A percentile compares a stretch with the other conserved stretches of the same genome.
Evolutionary conservation across 345 rosid species (phyloP).

Genomic region (Ceriops tagal): DNA sequence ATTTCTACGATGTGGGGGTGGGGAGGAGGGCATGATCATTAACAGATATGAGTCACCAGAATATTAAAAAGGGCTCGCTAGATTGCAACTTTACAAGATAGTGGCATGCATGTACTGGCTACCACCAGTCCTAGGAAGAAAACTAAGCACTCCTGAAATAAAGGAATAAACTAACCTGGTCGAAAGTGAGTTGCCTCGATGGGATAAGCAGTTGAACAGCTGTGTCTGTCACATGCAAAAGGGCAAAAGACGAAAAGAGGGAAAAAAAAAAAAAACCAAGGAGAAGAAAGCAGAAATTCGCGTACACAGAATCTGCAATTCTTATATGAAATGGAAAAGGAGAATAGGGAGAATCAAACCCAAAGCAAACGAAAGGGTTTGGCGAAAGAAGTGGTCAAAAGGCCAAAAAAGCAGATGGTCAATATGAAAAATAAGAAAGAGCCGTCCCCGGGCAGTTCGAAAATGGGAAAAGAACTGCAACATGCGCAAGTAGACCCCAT

Average conservation of each 20-base stretch:
- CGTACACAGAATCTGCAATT: constrained; percentile 1
- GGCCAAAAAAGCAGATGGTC: neutral
- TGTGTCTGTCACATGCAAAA: constrained; percentile 45
- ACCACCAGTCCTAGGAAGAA: neutral
- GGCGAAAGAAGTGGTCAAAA: constrained; percentile 24
- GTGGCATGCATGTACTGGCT: no score
- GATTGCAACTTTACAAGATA: no score
- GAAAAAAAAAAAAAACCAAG: no score
- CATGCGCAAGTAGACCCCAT: neutral
- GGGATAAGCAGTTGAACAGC: constrained; percentile 24
- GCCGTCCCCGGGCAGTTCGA: neutral
- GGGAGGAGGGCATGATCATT: constrained; percentile 7
- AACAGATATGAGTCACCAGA: constrained; percentile 14
- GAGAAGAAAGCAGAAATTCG: neutral
- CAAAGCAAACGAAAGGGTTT: neutral
- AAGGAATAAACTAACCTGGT: constrained; percentile 24
- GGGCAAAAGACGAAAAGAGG: neutral
- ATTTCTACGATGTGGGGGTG: constrained; percentile 7
- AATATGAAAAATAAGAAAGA: constrained; percentile 1
- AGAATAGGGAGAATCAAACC: neutral
- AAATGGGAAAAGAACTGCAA: constrained; percentile 11
- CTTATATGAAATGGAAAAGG: neutral
- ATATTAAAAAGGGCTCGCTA: neutral
- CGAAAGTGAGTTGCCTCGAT: constrained; percentile 15
- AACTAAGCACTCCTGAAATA: constrained; percentile 16